Evolutionary conservation across 805 yeast genomes (phyloP).

Genomic region (Yueomyces sinensis): DNA sequence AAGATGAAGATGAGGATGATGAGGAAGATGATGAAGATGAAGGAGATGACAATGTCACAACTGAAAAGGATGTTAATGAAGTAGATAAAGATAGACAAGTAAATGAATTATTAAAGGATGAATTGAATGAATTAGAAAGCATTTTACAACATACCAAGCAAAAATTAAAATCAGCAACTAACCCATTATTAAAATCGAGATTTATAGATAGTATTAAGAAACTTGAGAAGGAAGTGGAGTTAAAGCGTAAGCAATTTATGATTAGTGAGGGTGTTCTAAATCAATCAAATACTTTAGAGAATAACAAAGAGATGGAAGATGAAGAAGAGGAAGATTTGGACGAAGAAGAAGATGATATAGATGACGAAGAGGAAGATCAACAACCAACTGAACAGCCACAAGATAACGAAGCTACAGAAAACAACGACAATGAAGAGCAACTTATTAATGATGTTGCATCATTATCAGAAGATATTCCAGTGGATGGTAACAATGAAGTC

Average conservation of each 20-base stretch:
- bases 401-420: constrained; percentile 12
- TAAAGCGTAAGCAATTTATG: constrained; percentile 56
- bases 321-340: constrained; percentile 23
- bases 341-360: constrained; percentile 22
- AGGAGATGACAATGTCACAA: constrained; percentile 32
- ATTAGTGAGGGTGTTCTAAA: constrained; percentile 20
- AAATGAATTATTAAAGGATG: constrained; percentile 68
- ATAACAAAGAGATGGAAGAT: constrained; percentile 11
- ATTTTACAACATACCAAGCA: constrained; percentile 65
- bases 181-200: constrained; percentile 78
- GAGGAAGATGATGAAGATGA: constrained; percentile 34
- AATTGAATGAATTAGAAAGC: constrained; percentile 64
- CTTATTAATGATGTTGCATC: constrained; percentile 3
- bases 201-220: constrained; percentile 70
- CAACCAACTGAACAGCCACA: constrained; percentile 20
- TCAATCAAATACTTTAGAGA: constrained; percentile 7
- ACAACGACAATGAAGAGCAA: constrained; percentile 19
- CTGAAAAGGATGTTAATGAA: constrained; percentile 35
- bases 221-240: constrained; percentile 68
- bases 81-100: constrained; percentile 47
- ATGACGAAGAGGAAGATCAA: constrained; percentile 22
- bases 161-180: constrained; percentile 59
- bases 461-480: not conserved
- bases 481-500: constrained; percentile 11
- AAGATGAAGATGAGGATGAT: constrained; percentile 22